phyloP scores from a whole-genome alignment of 495 filamentous ascomycete genomes.

The Hyphodiscus hymeniophilus region DNA sequence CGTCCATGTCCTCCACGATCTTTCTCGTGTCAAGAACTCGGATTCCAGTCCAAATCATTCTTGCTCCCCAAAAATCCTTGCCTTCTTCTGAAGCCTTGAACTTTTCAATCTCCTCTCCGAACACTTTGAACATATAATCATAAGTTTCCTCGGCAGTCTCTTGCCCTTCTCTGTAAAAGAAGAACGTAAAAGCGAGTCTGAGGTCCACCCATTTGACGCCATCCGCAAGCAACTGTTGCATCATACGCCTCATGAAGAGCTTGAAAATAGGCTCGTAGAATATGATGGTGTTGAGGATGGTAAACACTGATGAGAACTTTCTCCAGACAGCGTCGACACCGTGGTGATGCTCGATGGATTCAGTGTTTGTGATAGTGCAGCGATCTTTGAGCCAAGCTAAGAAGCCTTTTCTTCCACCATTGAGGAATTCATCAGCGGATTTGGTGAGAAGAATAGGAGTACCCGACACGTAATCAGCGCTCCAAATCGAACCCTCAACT shows the following conservation, averaged over 20 bases:
- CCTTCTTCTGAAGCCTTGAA: conserved; percentile 69
- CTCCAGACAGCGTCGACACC: conserved; percentile 74
- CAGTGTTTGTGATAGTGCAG: conserved; percentile 59
- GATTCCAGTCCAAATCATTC: conserved; percentile 80
- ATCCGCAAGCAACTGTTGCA: conserved; percentile 61
- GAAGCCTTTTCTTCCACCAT: conserved; percentile 62
- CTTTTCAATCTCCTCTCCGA: conserved; percentile 69
- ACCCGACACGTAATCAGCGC: conserved; percentile 43
- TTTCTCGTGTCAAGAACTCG: conserved; percentile 51
- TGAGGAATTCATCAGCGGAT: conserved; percentile 67
- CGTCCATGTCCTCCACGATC: conserved; percentile 71
- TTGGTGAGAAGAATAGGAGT: conserved; percentile 49
- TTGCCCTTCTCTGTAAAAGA: conserved; percentile 49
- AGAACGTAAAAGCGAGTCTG: conserved; percentile 50
- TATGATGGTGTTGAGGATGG: conserved; percentile 60
- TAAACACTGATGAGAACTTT: conserved; percentile 66
- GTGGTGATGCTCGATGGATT: conserved; percentile 70
- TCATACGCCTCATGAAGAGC: conserved; percentile 57
- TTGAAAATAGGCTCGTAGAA: conserved; percentile 91
- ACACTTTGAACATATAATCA: conserved; percentile 54
- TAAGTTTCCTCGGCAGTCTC: conserved; percentile 55
- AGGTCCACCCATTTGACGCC: conserved; percentile 77
- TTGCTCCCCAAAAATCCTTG: conserved; percentile 69
- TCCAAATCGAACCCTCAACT: conserved; percentile 48
- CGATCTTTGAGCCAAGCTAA: conserved; percentile 67